phyloP scores from a whole-genome alignment of 345 rosid genomes.

The Aethionema arabicum region DNA sequence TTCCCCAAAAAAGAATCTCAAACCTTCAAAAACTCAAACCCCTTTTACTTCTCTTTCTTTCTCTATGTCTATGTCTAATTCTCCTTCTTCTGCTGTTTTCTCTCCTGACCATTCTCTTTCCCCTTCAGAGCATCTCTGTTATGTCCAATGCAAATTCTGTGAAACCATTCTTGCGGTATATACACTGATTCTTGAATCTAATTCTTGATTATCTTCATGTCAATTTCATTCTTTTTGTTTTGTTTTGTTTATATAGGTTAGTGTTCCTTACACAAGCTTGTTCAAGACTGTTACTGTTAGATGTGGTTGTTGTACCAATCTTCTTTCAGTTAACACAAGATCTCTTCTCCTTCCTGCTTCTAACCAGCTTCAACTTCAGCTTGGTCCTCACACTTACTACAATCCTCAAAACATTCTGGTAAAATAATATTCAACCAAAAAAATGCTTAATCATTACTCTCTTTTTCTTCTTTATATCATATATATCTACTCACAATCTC shows the following conservation, averaged over 20 bases:
- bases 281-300: conserved; percentile 94
- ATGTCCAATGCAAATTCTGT: conserved; percentile 94
- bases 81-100: conserved; percentile 70
- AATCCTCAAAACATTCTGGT: conserved; percentile 76
- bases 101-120: conserved; percentile 80
- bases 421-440: conserved; percentile 6
- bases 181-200: not conserved
- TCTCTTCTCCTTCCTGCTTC: conserved; percentile 63
- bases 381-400: conserved; percentile 72
- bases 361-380: conserved; percentile 66
- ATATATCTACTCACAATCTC: too few species aligned
- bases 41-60: not conserved
- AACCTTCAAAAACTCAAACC: conserved; percentile 20
- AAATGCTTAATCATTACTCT: too few species aligned
- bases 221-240: not conserved
- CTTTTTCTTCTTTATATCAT: too few species aligned
- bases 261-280: conserved; percentile 94
- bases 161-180: conserved; percentile 89
- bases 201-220: too few species aligned
- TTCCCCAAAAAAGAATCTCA: conserved; percentile 32
- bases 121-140: conserved; percentile 95
- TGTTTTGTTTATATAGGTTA: conserved; percentile 52
- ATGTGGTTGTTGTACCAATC: conserved; percentile 95
- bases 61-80: conserved; percentile 43
- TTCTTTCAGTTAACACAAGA: conserved; percentile 80